These are phyloP conservation scores for Neoboletus subvelutipes DNA, from an alignment of 768 basidiomycete species.

Conservation along the genomic window DNA sequence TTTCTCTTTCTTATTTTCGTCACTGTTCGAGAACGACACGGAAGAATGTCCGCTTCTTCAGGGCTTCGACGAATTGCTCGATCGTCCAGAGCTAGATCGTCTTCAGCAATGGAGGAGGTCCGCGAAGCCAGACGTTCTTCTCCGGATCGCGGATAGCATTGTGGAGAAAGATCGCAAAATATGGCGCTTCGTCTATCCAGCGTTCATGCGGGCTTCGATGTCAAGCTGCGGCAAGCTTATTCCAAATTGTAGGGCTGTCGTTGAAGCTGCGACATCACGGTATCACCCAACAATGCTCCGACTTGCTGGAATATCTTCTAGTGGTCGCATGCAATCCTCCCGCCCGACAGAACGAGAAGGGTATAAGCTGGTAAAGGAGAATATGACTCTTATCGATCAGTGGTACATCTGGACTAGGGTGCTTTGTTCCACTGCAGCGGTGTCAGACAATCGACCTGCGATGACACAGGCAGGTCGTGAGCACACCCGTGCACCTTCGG, in stretches of 20 bases:
- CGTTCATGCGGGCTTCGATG: slow-evolving; percentile 57
- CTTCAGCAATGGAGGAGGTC: slow-evolving; percentile 67
- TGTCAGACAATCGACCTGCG: slow-evolving; percentile 59
- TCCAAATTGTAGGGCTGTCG: slow-evolving; percentile 55
- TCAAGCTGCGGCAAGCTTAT: slow-evolving; percentile 48
- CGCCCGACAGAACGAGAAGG: slow-evolving; percentile 54
- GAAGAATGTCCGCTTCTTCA: slow-evolving; percentile 49
- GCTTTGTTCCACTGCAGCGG: slow-evolving; percentile 77
- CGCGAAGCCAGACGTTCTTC: slow-evolving; percentile 51
- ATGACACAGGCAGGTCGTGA: slow-evolving; percentile 58
- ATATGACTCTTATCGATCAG: slow-evolving; percentile 62
- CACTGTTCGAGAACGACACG: slow-evolving; percentile 52
- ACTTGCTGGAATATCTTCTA: slow-evolving; percentile 69
- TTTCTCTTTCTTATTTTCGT: slow-evolving; percentile 43
- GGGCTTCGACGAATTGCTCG: slow-evolving; percentile 66
- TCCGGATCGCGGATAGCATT: slow-evolving; percentile 71
- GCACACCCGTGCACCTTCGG: slow-evolving; percentile 68
- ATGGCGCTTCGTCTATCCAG: slow-evolving; percentile 73
- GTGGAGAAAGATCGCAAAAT: slow-evolving; percentile 65
- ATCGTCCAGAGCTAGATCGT: slow-evolving; percentile 56
- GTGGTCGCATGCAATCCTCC: slow-evolving; percentile 38
- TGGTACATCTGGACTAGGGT: slow-evolving; percentile 85
- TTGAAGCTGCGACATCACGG: slow-evolving; percentile 67
- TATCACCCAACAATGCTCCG: slow-evolving; percentile 72
- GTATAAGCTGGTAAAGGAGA: slow-evolving; percentile 52